Percentiles rank a stretch among this genome's conserved stretches.
These are phyloP conservation scores for Psophocarpus tetragonolobus DNA, from an alignment of 306 rosid genomes.

Conservation along the genomic window DNA sequence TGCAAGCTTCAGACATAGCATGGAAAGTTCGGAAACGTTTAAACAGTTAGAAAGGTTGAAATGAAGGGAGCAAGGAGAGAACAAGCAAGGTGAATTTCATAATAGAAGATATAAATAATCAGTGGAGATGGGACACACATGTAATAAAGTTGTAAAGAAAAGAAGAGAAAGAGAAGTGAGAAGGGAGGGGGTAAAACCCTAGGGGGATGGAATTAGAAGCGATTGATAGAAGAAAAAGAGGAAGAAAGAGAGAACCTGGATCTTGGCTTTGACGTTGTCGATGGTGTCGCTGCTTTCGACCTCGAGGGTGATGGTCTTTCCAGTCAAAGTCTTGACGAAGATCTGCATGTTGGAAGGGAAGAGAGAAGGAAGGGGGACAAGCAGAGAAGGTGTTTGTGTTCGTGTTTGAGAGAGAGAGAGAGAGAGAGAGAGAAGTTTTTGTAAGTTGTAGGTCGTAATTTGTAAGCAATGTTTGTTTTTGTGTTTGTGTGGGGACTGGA, in stretches of 20 bases:
- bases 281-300: conserved; percentile 60
- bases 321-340: conserved; percentile 57
- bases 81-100: too few species aligned
- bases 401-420: background rate
- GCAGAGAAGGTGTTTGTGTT: too few species aligned
- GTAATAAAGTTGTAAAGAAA: background rate
- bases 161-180: background rate
- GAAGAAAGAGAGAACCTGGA: conserved; percentile 38
- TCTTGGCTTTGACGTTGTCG: conserved; percentile 60
- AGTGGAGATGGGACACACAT: too few species aligned
- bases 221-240: background rate
- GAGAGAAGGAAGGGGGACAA: too few species aligned
- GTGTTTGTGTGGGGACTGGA: background rate
- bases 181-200: conserved; percentile 16
- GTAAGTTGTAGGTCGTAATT: background rate
- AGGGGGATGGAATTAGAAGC: background rate
- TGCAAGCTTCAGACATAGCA: too few species aligned
- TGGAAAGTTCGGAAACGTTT: background rate
- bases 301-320: conserved; percentile 59
- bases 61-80: background rate
- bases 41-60: background rate
- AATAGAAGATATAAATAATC: too few species aligned
- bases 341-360: conserved; percentile 46
- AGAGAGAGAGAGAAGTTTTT: background rate
- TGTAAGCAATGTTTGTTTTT: background rate